Evolutionary conservation across 306 rosid genomes (phyloP), one percentile per base, ranked within the genome.

Genomic region (Oxytropis ochrocephala): DNA sequence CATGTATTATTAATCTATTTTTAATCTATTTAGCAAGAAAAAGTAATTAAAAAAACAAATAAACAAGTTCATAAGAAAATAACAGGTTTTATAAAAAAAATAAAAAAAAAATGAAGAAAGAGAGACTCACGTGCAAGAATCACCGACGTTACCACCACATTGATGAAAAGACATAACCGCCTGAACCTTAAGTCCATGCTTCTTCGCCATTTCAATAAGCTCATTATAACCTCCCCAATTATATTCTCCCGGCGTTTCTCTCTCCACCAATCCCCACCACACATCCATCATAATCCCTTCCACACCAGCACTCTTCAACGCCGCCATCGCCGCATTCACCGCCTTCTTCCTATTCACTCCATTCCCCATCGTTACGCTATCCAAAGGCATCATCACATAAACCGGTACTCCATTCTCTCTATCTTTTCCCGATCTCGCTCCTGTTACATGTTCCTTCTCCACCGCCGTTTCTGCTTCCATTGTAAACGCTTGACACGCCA

Each of bases 211-310:
- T 30, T 95, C 95, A 36, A 95, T 12, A 4, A 95, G 83, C 73
- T 95, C 99, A 6, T 57, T 16, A 33, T 91, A 91, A 1, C 99
- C 99, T 1, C 96, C 95, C 97, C 97, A 95, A 29, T 95, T 89
- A 82, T 95, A 95, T 47, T 65, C 67, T 0, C 96, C 92, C 0
- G 99, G 85, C 49, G 68, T 18, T 3, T 91, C 97, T 11, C 87
- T 78, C 87, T 95, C 97, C 62, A 95, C 99, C 88, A 95, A 19
- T 6, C 99, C 99, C 99, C 99, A 95, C 99, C 99, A 95, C 72
- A 95, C 97, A 44, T 95, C 99, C 87, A 95, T 82, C 99, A 95
- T 95, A 2, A 95, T 58, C 6, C 99, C 97, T 67, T 95, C 96
- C 3, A 89, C 99, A 0, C 97, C 99, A 0, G 99, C 95, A 76